Conservation (phyloP, 805 yeast genomes). For the Hanseniaspora lindneri region DNA sequence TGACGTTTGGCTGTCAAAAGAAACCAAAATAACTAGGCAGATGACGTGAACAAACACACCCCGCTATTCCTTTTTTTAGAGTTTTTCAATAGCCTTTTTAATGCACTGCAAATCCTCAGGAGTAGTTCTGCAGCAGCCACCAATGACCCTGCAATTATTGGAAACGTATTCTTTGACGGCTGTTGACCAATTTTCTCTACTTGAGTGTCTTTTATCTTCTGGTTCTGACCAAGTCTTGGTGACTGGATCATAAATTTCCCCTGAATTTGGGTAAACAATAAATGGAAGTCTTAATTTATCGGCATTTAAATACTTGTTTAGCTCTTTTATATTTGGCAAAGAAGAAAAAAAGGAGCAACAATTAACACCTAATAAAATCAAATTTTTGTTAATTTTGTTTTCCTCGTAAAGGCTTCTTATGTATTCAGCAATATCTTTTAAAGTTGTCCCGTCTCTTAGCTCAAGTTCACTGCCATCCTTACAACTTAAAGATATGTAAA, state of each 20-base stretch:
- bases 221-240: constrained; percentile 33
- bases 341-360: constrained; percentile 37
- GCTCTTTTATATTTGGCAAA: background rate
- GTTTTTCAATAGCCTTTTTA: background rate
- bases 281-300: background rate
- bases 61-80: background rate
- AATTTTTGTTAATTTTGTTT: constrained; percentile 4
- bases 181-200: constrained; percentile 26
- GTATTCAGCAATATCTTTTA: background rate
- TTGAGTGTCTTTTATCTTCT: background rate
- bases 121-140: constrained; percentile 67
- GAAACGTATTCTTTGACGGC: constrained; percentile 21
- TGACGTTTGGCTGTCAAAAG: background rate
- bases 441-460: constrained; percentile 42
- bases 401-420: background rate
- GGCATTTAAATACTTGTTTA: constrained; percentile 4
- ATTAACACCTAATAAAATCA: constrained; percentile 42
- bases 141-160: constrained; percentile 41
- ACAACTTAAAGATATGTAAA: constrained; percentile 36
- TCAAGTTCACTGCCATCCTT: constrained; percentile 23
- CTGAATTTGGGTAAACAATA: constrained; percentile 56
- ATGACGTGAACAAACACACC: too few relatives aligned
- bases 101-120: constrained; percentile 34
- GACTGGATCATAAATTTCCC: constrained; percentile 47
- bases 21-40: background rate